Conservation (phyloP, 495 filamentous ascomycete genomes). For the Xylaria curta region DNA sequence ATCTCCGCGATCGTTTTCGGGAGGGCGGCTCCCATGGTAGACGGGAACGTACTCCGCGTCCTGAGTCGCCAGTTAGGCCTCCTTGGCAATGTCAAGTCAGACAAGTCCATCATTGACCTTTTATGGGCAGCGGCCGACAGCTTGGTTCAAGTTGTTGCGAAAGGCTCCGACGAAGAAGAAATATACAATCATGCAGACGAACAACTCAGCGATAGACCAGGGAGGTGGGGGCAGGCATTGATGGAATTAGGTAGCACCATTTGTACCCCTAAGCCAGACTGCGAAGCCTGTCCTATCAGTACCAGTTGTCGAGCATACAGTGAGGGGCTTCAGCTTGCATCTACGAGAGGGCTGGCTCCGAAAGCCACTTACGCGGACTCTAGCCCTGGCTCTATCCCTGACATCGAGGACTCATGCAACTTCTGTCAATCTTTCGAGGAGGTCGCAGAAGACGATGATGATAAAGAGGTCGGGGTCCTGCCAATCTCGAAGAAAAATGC, state of each 20-base stretch:
- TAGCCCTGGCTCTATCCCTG: constrained; percentile 17
- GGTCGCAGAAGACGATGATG: constrained; percentile 25
- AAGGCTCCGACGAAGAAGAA: constrained; percentile 28
- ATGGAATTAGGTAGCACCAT: constrained; percentile 58
- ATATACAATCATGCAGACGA: not conserved
- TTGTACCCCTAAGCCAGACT: constrained; percentile 55
- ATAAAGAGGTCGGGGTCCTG: constrained; percentile 6
- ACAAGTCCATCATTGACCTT: constrained; percentile 44
- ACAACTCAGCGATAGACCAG: constrained; percentile 44
- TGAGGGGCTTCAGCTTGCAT: constrained; percentile 43
- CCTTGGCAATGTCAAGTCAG: constrained; percentile 47
- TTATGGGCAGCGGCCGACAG: constrained; percentile 52
- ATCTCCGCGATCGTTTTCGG: constrained; percentile 56
- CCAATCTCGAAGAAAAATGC: constrained; percentile 12
- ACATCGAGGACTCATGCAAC: constrained; percentile 52
- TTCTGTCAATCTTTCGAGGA: constrained; percentile 47
- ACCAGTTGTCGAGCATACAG: constrained; percentile 50
- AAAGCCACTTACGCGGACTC: not conserved
- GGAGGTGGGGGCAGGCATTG: constrained; percentile 54
- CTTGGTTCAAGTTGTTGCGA: constrained; percentile 48
- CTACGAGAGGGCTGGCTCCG: constrained; percentile 27
- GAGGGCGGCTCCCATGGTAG: constrained; percentile 50
- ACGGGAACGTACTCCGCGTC: constrained; percentile 57
- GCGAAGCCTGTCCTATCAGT: constrained; percentile 48
- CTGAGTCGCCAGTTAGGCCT: constrained; percentile 52